Percentiles rank a stretch among this genome's conserved stretches.
Conservation (phyloP, 139 green algal species). For the Chlorella sorokiniana region DNA sequence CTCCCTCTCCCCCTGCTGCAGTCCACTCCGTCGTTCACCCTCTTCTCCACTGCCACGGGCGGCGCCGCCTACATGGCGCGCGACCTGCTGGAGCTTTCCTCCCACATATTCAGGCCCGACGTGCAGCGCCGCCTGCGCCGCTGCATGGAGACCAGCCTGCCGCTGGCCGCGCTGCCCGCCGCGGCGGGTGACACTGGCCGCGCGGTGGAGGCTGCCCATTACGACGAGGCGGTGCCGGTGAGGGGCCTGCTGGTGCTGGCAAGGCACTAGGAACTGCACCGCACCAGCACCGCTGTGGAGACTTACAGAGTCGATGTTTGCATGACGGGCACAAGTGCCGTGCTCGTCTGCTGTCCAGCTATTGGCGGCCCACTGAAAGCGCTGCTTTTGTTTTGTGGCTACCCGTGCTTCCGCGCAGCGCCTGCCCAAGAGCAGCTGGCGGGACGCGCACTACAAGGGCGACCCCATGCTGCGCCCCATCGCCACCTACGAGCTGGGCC, state of each 20-base stretch:
- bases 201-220: slow-evolving; percentile 8
- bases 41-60: slow-evolving; percentile 29
- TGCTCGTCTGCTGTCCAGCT: too few species aligned
- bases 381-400: not conserved
- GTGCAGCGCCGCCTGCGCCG: slow-evolving; percentile 21
- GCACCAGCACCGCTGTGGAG: too few species aligned
- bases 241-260: not conserved
- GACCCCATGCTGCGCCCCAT: slow-evolving; percentile 82
- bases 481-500: slow-evolving; percentile 69
- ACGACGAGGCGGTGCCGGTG: slow-evolving; percentile 27
- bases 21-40: not conserved
- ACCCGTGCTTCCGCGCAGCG: slow-evolving; percentile 24
- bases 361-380: not conserved
- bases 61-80: slow-evolving; percentile 45
- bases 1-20: not conserved
- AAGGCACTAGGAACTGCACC: too few species aligned
- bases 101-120: slow-evolving; percentile 45
- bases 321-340: too few species aligned
- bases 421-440: slow-evolving; percentile 56
- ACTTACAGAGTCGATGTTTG: too few species aligned
- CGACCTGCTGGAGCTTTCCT: slow-evolving; percentile 46
- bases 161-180: slow-evolving; percentile 35
- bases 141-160: slow-evolving; percentile 40
- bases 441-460: slow-evolving; percentile 67
- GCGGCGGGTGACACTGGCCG: slow-evolving; percentile 7